Evolutionary conservation across 1,284 basidiomycete species (phyloP).

Genomic region (Sphaerobolus stellatus): DNA sequence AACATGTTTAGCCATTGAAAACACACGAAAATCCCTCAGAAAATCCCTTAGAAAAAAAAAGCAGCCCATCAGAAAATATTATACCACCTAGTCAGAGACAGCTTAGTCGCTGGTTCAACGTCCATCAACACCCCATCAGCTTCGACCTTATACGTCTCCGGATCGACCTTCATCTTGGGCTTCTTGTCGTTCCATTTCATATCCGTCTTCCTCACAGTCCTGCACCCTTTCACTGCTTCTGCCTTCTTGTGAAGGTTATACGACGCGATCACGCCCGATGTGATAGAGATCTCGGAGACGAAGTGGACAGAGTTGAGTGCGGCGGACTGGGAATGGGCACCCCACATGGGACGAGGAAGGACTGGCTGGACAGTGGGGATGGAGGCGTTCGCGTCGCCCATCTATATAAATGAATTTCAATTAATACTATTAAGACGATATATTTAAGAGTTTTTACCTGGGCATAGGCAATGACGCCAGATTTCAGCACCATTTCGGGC

Average conservation of each 20-base stretch:
- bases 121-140: constrained; percentile 80
- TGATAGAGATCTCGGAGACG: constrained; percentile 76
- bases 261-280: constrained; percentile 56
- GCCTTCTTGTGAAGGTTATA: constrained; percentile 78
- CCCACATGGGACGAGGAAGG: constrained; percentile 90
- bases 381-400: constrained; percentile 92
- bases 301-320: constrained; percentile 82
- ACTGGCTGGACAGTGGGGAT: constrained; percentile 94
- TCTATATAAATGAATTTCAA: constrained; percentile 40
- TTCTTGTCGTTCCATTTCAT: constrained; percentile 91
- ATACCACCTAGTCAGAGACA: constrained; percentile 72
- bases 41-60: no score
- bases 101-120: constrained; percentile 68
- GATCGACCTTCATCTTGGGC: constrained; percentile 87
- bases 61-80: constrained; percentile 79
- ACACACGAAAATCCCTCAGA: no score
- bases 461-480: constrained; percentile 89
- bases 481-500: constrained; percentile 93
- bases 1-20: no score
- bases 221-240: constrained; percentile 78
- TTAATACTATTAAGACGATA: background rate
- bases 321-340: constrained; percentile 69
- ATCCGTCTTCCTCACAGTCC: constrained; percentile 77
- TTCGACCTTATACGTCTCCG: constrained; percentile 86
- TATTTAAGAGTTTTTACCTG: constrained; percentile 43